Conservation (phyloP, 768 basidiomycete species). For the Russula foetens region DNA sequence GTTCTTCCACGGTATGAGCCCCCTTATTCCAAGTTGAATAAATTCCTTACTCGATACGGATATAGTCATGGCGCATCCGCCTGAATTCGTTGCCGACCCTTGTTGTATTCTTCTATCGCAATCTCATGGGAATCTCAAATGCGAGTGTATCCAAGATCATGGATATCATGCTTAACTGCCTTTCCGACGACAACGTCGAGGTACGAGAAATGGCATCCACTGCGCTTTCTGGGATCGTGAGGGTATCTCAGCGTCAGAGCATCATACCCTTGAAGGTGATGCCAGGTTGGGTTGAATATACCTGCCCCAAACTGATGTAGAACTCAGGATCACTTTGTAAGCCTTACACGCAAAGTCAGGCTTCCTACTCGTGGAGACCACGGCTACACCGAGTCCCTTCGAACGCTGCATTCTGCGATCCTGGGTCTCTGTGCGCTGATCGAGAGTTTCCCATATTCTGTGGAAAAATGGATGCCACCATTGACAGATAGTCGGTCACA, state of each 20-base stretch:
- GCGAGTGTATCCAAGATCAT: slow-evolving; percentile 61
- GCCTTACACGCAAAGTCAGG: slow-evolving; percentile 48
- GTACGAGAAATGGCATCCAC: slow-evolving; percentile 88
- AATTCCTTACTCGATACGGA: slow-evolving; percentile 2
- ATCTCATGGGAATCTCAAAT: slow-evolving; percentile 68
- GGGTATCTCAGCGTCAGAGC: slow-evolving; percentile 84
- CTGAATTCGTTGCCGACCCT: slow-evolving; percentile 82
- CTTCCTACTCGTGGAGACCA: slow-evolving; percentile 66
- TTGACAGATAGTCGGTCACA: slow-evolving; percentile 57
- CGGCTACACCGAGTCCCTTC: slow-evolving; percentile 62
- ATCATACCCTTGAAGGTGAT: slow-evolving; percentile 76
- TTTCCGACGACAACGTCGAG: slow-evolving; percentile 87
- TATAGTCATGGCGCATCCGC: slow-evolving; percentile 84
- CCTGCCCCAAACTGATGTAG: background rate
- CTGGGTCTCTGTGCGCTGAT: slow-evolving; percentile 43
- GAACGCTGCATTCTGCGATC: slow-evolving; percentile 65
- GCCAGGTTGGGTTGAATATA: background rate
- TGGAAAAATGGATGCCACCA: slow-evolving; percentile 47
- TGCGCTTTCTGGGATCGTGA: slow-evolving; percentile 76
- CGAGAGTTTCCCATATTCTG: slow-evolving; percentile 50
- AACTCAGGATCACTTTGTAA: slow-evolving; percentile 69
- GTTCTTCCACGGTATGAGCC: slow-evolving; percentile 59
- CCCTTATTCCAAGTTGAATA: slow-evolving; percentile 5
- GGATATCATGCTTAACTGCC: slow-evolving; percentile 76
- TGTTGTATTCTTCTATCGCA: slow-evolving; percentile 87